Base-by-base conservation (phyloP, 2,329 filamentous ascomycete species). In the Penicillium janthinellum region DNA sequence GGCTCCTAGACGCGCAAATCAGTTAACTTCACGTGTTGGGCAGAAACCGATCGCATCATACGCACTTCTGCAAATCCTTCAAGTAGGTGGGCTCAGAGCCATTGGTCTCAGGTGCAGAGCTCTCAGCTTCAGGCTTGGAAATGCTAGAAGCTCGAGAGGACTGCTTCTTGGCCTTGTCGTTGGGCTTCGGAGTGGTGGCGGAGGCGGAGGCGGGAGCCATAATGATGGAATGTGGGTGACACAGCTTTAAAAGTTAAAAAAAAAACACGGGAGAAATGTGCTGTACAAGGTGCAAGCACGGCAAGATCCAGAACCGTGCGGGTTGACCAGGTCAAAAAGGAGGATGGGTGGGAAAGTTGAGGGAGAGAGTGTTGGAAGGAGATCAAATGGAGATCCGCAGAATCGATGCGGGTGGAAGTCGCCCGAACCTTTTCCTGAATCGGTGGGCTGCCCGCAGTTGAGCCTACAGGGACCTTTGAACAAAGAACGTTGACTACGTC, bases 21-120 rank as follows among this genome's bases (percentile, higher is more conserved):
- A 54, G 55, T 68, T 64, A 71, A 63, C 54, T 54, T 56, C 52
- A 31, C 12, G 42, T 37, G 20, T 51, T 25, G 15, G 20, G 14
- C 48, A 61, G 59, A 56, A 53, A 56, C 49, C 28, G 31, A 57
- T 35, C 38, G 37, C 34, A 61, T 34, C 38, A 50, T 38, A 35
- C 88, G 74, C 81, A 96, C 93, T 96, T 97, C 73, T 94, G 88
- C 52, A 98, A 83, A 75, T 98, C 94, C 74, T 88, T 92, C 73
- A 97, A 84, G 79, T 94, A 92, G 41, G 88, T 82, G 71, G 86
- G 92, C 75, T 97, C 93, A 63, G 80, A 81, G 60, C 82, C 82
- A 70, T 88, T 87, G 60, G 80, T 78, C 34, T 83, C 76, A 7
- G 81, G 79, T 64, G 74, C 75, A 62, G 82, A 60, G 17, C 60